phyloP scores from a whole-genome alignment of 176 grass and related monocot genomes.

The Aegilops umbellulata region DNA sequence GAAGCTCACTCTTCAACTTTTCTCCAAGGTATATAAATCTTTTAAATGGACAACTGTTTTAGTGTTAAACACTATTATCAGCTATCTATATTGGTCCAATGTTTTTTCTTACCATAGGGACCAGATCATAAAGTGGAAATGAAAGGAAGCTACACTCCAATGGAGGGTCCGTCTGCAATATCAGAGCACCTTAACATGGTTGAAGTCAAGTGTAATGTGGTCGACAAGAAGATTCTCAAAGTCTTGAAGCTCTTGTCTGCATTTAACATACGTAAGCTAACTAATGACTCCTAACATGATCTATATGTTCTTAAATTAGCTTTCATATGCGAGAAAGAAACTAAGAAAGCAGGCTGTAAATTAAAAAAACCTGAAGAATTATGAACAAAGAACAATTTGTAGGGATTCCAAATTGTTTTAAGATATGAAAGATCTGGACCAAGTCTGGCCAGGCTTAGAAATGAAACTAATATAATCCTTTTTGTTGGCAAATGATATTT shows the following conservation, averaged over 20 bases:
- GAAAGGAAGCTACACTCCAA: neutral
- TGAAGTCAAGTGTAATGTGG: neutral
- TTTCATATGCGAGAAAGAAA: neutral
- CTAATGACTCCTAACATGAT: neutral
- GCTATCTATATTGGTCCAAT: neutral
- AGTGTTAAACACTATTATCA: neutral
- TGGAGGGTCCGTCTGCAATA: neutral
- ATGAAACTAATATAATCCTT: too few relatives aligned
- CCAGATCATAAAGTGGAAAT: neutral
- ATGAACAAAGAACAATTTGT: neutral
- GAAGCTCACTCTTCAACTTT: constrained; percentile 20
- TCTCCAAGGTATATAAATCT: neutral
- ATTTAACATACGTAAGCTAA: neutral
- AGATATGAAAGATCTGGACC: too few relatives aligned
- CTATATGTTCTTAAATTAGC: neutral
- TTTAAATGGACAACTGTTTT: neutral
- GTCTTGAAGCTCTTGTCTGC: neutral
- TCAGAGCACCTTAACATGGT: neutral
- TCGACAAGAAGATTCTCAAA: neutral
- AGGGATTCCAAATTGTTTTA: neutral
- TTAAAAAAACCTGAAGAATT: neutral
- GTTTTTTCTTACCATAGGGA: neutral
- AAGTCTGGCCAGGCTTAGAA: too few relatives aligned
- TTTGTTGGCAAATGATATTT: too few relatives aligned
- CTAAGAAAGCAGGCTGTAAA: neutral